phyloP scores from a whole-genome alignment of 768 basidiomycete genomes.

The Strobilomyces confusus region DNA sequence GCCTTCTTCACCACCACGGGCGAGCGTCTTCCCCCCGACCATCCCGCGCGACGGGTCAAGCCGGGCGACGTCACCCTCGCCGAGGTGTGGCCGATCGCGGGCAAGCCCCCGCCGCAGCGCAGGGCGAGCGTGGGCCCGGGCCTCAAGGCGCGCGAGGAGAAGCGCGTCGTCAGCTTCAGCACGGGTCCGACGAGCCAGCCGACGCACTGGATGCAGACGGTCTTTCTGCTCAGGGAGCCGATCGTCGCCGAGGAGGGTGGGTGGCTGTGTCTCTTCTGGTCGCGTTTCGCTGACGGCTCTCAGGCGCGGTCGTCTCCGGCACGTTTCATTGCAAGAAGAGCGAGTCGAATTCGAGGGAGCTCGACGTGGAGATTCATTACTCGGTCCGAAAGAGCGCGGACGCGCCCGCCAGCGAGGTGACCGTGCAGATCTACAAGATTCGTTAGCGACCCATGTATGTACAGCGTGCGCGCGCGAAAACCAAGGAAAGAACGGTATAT shows the following conservation, averaged over 20 bases:
- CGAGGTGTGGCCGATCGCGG: slow-evolving; percentile 77
- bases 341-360: slow-evolving; percentile 73
- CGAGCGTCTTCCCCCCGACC: slow-evolving; percentile 49
- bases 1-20: slow-evolving; percentile 61
- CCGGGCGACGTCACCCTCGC: slow-evolving; percentile 46
- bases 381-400: slow-evolving; percentile 40
- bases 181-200: slow-evolving; percentile 84
- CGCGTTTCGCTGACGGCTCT: background rate
- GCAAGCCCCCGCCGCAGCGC: slow-evolving; percentile 56
- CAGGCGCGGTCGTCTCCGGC: slow-evolving; percentile 74
- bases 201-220: slow-evolving; percentile 96
- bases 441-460: no score
- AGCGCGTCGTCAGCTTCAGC: slow-evolving; percentile 66
- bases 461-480: no score
- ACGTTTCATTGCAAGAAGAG: slow-evolving; percentile 84
- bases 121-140: slow-evolving; percentile 50
- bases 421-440: slow-evolving; percentile 78
- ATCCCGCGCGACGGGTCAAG: slow-evolving; percentile 39
- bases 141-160: no score
- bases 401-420: slow-evolving; percentile 36
- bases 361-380: slow-evolving; percentile 90
- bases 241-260: slow-evolving; percentile 71
- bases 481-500: no score
- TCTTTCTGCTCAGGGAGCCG: slow-evolving; percentile 81
- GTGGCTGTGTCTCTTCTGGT: slow-evolving; percentile 14